Base-by-base conservation (phyloP, 441 rosid genomes). In the Croton setiger region DNA sequence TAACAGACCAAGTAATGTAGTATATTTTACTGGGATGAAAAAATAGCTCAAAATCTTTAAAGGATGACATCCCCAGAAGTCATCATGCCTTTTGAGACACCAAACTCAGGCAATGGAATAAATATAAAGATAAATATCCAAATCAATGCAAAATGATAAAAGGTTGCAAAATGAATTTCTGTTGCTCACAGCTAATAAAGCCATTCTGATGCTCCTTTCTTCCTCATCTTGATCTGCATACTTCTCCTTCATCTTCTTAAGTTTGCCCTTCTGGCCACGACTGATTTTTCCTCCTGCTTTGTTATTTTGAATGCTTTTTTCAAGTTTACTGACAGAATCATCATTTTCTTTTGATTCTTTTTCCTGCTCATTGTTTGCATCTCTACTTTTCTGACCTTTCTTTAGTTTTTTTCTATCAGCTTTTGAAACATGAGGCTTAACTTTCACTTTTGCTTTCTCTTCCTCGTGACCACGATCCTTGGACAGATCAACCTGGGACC, bases 221-320 rank as follows among this genome's bases (percentile, higher is more conserved):
- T 96, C 97, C 82, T 96, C 99, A 57, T 96, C 99, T 79, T 96
- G 98, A 79, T 91, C 79, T 35, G 92, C 96, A 80, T 92, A 96
- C 81, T 91, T 96, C 85, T 92, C 98, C 87, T 95, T 92, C 84
- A 92, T 96, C 86, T 92, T 95, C 86, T 92, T 95, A 53, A 89
- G 91, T 78, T 95, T 95, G 58, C 96, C 80, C 76, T 68, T 89
- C 81, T 90, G 96, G 71, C 99, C 96, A 74, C 99, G 98, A 73
- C 80, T 86, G 65, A 87, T 31, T 82, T 90, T 95, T 66, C 86
- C 93, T 43, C 81, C 87, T 48, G 81, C 82, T 75, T 85, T 92
- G 67, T 65, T 64, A 52, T 68, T 81, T 69, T 81, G 83, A 63
- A 56, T 64, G 73, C 66, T 75, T 72, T 73, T 83, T 70, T 76